These are phyloP conservation scores for Golubevia pallescens DNA, from an alignment of 1,284 basidiomycete species.

Conservation along the genomic window DNA sequence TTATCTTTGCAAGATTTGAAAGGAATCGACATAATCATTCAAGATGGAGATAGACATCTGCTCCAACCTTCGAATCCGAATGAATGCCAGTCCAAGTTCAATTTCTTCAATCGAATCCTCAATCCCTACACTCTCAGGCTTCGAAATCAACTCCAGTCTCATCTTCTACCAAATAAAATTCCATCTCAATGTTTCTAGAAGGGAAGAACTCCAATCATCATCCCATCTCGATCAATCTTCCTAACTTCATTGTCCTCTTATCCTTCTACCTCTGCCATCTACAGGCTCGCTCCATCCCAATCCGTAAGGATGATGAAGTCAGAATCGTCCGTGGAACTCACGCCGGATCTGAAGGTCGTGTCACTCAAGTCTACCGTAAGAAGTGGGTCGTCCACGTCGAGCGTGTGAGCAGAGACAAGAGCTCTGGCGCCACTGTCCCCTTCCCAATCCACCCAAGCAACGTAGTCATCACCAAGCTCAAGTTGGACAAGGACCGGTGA, in stretches of 20 bases:
- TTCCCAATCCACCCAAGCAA: slow-evolving; percentile 98
- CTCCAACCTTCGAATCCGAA: too few relatives aligned
- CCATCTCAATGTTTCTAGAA: too few relatives aligned
- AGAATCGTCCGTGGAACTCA: slow-evolving; percentile 77
- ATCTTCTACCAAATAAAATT: too few relatives aligned
- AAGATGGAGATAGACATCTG: too few relatives aligned
- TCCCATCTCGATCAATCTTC: background rate
- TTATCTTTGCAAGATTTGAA: too few relatives aligned
- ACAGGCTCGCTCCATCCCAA: slow-evolving; percentile 88
- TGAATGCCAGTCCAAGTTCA: too few relatives aligned
- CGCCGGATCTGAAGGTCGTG: slow-evolving; percentile 80
- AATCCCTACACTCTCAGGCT: too few relatives aligned
- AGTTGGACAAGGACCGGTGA: slow-evolving; percentile 62
- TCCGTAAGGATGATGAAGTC: slow-evolving; percentile 99
- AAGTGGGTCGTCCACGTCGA: slow-evolving; percentile 99
- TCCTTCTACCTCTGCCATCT: too few relatives aligned
- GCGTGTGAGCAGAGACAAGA: slow-evolving; percentile 96
- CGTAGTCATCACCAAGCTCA: slow-evolving; percentile 76
- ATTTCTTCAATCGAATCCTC: too few relatives aligned
- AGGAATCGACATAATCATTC: too few relatives aligned
- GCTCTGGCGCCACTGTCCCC: slow-evolving; percentile 89
- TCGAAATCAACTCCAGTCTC: too few relatives aligned
- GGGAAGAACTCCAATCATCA: too few relatives aligned
- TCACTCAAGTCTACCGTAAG: slow-evolving; percentile 86
- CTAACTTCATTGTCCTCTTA: background rate